Evolutionary conservation across 2,329 filamentous ascomycete genomes (phyloP), one percentile per base, ranked within the genome.

Genomic region (Mariannaea sp.): DNA sequence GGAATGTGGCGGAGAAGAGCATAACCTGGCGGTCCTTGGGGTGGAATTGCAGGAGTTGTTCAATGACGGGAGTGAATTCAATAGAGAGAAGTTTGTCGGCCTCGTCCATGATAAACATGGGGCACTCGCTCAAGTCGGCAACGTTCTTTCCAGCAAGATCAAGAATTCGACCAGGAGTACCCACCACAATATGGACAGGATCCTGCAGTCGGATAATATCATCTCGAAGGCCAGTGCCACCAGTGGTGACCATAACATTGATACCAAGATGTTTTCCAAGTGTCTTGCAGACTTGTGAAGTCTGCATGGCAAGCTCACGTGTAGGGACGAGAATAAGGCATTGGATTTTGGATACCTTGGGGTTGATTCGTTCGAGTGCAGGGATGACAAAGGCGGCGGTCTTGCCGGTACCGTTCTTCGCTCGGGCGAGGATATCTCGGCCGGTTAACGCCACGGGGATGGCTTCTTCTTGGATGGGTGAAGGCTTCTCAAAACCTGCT

Each of bases 51-150:
- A 99, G 81, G 17, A 99, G 82, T 72, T 99, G 92, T 75, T 99
- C 95, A 63, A 99, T 96, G 59, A 96, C 92, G 20, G 93, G 92
- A 6, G 94, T 99, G 71, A 99, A 99, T 71, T 99, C 94, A 55
- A 90, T 85, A 6, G 94, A 99, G 44, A 99, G 83, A 56, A 99
- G 86, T 79, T 99, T 99, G 76, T 99, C 94, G 49, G 94, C 94
- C 74, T 99, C 94, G 69, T 99, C 94, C 94, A 99, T 99, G 76
- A 99, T 91, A 72, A 99, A 99, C 70, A 95, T 97, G 66, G 92
- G 88, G 72, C 94, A 97, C 76, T 95, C 89, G 67, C 92, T 95
- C 43, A 99, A 83, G 74, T 99, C 94, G 59, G 94, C 94, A 55
- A 99, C 92, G 61, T 90, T 92, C 78, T 99, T 97, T 73, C 92